Conservation (phyloP, 208 protist species). For the Crithidia sp. region DNA sequence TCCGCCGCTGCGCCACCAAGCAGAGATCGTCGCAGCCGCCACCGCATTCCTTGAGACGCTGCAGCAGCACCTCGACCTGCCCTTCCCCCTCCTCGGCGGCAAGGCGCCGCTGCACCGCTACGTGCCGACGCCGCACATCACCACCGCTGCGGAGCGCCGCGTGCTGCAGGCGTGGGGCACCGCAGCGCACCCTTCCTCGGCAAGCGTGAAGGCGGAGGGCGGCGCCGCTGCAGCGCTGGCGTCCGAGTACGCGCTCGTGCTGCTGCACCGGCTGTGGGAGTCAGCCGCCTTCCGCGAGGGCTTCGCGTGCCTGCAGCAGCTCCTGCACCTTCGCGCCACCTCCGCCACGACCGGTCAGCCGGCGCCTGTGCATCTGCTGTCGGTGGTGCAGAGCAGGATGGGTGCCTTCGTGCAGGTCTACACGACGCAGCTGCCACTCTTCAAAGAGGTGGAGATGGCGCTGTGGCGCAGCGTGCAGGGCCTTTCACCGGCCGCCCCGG, state of each 20-base stretch:
- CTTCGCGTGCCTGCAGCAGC: conserved; percentile 63
- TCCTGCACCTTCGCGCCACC: conserved; percentile 41
- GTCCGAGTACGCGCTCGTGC: background rate
- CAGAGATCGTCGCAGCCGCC: conserved; percentile 27
- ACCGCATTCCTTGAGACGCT: conserved; percentile 65
- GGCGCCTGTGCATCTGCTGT: conserved; percentile 23
- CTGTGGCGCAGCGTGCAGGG: conserved; percentile 62
- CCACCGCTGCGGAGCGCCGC: conserved; percentile 76
- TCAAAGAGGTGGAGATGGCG: conserved; percentile 61
- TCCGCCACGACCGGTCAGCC: background rate
- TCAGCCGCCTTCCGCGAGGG: conserved; percentile 76
- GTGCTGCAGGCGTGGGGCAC: conserved; percentile 40
- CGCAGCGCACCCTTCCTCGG: conserved; percentile 8
- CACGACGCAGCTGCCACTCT: conserved; percentile 50
- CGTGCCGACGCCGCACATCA: conserved; percentile 66
- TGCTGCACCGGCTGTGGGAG: conserved; percentile 66
- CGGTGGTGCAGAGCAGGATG: conserved; percentile 39
- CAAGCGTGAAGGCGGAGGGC: conserved; percentile 20
- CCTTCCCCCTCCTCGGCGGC: conserved; percentile 62
- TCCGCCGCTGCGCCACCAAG: conserved; percentile 35
- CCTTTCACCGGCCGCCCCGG: conserved; percentile 21
- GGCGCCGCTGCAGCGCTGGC: background rate
- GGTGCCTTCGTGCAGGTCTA: conserved; percentile 63
- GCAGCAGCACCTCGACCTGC: conserved; percentile 70
- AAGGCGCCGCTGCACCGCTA: conserved; percentile 47